Evolutionary conservation across 805 yeast species (phyloP).

Genomic region (Metschnikowia noctiluminum): DNA sequence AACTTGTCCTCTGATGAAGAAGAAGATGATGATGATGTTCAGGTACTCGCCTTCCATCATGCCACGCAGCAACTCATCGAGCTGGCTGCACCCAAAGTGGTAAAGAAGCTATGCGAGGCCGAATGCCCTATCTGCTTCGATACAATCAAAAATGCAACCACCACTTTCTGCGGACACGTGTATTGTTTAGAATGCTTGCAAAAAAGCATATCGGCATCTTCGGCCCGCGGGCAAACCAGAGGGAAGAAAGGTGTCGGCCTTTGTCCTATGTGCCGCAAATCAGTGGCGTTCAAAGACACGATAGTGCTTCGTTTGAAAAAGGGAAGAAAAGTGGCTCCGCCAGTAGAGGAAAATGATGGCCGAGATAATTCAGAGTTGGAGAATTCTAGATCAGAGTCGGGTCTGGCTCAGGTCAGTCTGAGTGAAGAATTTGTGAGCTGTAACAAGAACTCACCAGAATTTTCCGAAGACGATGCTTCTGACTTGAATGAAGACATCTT

Average conservation of each 20-base stretch:
- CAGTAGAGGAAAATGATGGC: background rate
- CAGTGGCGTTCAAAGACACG: slow-evolving; percentile 38
- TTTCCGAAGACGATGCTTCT: background rate
- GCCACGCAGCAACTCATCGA: slow-evolving; percentile 34
- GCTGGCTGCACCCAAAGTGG: slow-evolving; percentile 21
- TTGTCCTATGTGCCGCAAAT: slow-evolving; percentile 43
- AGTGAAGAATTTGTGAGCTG: background rate
- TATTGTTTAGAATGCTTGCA: slow-evolving; percentile 43
- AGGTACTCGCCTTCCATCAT: slow-evolving; percentile 35
- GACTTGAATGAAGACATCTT: background rate
- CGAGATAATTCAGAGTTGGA: background rate
- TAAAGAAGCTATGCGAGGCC: slow-evolving; percentile 33
- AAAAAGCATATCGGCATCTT: slow-evolving; percentile 36
- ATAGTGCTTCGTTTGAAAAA: slow-evolving; percentile 17
- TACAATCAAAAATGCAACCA: slow-evolving; percentile 36
- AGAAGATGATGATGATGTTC: slow-evolving; percentile 32
- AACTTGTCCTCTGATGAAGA: slow-evolving; percentile 19
- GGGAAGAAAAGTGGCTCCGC: slow-evolving; percentile 12
- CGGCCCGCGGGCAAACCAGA: slow-evolving; percentile 41
- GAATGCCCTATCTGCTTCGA: slow-evolving; percentile 47
- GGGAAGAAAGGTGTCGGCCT: slow-evolving; percentile 38
- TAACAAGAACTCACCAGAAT: background rate
- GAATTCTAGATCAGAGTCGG: too few relatives aligned
- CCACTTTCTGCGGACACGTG: slow-evolving; percentile 42
- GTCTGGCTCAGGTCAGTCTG: background rate